Base-by-base conservation (phyloP, 305 asterid species). In the Stenogyne calaminthoides region DNA sequence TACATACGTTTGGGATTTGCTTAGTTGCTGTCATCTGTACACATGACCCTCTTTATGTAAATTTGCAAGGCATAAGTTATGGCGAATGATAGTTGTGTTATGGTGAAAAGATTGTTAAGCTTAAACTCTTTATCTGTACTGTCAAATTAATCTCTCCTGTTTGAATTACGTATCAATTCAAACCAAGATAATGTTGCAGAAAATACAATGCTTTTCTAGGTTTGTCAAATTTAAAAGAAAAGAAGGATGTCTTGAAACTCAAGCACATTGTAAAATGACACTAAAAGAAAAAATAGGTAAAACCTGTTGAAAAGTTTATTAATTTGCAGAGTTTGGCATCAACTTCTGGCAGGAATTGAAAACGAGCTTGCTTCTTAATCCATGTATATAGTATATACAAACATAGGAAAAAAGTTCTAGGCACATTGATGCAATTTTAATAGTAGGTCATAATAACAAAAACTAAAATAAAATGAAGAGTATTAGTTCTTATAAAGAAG, bases 1-100 rank as follows among this genome's bases (percentile, higher is more conserved):
- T 42, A 29, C 15, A 42, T 71, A 59, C 46, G 29, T 10, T 7
- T 47, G 71, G 71, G 60, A 29, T 64, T 54, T 65, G 58, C 57
- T 44, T 49, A 54, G 40, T 47, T 29, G 40, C 29, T 29, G 60
- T 27, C 4, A 20, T 42, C 57, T 60, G 57, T 51, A 51, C 57
- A 51, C 16, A 54, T 15, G 59, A 54, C 59, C 29, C 14, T 54
- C 59, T 54, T 47, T 47, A n/a, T 47, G 55, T 47, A 47, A n/a
- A 47, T 47, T 47, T 47, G 55, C 3, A 47, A 47, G 19, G 55
- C 55, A 47, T 47, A n/a, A n/a, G 20, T 47, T 37, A 37, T 37
- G 42, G 42, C 12, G 7, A 10, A 40, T 4, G 7, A 47, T 47
- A 47, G 2, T n/a, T 47, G 19, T 47, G 54, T 15, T 18, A 51